Conservation (phyloP, 1,284 basidiomycete species). For the Ceratobasidium papillatum region DNA sequence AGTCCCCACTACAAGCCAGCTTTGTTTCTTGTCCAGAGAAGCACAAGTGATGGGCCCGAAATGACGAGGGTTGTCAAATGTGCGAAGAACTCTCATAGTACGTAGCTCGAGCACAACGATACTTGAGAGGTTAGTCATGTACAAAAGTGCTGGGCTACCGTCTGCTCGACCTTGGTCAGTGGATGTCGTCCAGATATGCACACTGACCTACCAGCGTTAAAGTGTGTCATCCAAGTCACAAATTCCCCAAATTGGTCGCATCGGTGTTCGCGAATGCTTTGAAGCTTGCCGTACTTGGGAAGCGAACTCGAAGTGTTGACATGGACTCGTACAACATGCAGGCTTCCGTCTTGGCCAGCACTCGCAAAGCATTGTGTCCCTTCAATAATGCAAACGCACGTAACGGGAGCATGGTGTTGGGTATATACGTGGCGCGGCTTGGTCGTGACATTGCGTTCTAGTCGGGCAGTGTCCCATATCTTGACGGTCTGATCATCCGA, state of each 20-base stretch:
- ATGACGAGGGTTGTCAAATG: conserved; percentile 52
- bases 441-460: conserved; percentile 82
- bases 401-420: conserved; percentile 82
- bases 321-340: conserved; percentile 85
- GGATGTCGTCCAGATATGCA: neutral
- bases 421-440: conserved; percentile 79
- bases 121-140: conserved; percentile 53
- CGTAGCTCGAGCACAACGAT: conserved; percentile 56
- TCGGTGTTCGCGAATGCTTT: conserved; percentile 77
- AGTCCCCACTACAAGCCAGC: conserved; percentile 43
- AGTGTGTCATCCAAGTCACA: conserved; percentile 79
- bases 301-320: conserved; percentile 65
- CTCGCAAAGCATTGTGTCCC: conserved; percentile 89
- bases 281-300: conserved; percentile 82
- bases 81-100: conserved; percentile 54
- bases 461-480: conserved; percentile 81
- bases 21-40: conserved; percentile 51
- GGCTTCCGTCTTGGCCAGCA: conserved; percentile 83
- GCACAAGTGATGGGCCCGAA: conserved; percentile 54
- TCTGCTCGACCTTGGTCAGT: conserved; percentile 26
- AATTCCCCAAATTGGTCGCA: conserved; percentile 76
- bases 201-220: conserved; percentile 66
- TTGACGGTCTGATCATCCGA: conserved; percentile 88
- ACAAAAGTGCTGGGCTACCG: conserved; percentile 52
- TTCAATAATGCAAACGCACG: conserved; percentile 82